Conservation (phyloP, 208 protist genomes). For the Acanthamoeba culbertsoni region DNA sequence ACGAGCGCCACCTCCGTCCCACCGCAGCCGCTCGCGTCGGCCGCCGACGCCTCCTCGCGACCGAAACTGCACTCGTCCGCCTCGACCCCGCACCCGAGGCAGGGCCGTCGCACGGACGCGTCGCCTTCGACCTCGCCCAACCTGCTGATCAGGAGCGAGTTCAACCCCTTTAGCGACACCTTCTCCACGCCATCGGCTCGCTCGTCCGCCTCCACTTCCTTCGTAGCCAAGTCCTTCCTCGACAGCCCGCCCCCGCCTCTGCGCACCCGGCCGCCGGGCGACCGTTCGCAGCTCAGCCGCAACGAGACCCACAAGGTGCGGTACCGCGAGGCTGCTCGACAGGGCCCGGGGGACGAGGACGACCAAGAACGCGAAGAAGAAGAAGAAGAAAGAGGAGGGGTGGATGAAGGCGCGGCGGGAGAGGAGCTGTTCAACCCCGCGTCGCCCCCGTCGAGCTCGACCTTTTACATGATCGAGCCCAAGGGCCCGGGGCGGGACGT, state of each 20-base stretch:
- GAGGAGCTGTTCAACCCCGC: neutral
- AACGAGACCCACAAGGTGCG: too few species aligned
- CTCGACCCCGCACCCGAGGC: neutral
- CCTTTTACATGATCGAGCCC: neutral
- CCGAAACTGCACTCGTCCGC: neutral
- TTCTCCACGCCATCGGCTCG: neutral
- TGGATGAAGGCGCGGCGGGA: neutral
- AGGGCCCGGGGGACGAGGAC: neutral
- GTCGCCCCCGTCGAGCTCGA: neutral
- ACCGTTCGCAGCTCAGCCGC: too few species aligned
- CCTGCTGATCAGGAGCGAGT: neutral
- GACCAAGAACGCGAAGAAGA: neutral
- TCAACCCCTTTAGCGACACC: neutral
- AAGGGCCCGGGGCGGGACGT: neutral
- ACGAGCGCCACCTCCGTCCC: too few species aligned
- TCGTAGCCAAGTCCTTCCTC: neutral
- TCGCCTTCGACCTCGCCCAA: neutral
- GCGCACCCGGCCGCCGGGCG: too few species aligned
- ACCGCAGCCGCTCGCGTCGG: too few species aligned
- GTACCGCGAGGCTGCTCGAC: too few species aligned
- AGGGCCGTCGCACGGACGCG: neutral
- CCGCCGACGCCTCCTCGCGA: too few species aligned
- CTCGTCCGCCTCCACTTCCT: neutral
- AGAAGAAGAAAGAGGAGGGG: neutral
- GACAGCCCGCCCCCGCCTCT: neutral